These are phyloP conservation scores for Pichia gijzeniarum DNA, from an alignment of 805 yeast species.

Conservation along the genomic window DNA sequence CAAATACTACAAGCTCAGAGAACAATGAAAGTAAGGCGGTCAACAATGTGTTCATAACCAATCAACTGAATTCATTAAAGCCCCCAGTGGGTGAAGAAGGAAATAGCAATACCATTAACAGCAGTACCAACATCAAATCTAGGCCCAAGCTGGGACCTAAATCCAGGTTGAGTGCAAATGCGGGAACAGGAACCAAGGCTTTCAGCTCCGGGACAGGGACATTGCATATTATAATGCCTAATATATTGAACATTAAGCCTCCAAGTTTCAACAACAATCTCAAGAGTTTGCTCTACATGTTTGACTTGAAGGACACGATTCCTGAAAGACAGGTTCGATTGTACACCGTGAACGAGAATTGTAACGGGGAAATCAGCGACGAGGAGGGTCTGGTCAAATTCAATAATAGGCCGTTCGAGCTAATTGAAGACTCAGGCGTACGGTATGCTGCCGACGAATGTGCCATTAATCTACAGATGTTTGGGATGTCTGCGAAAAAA, in stretches of 20 bases:
- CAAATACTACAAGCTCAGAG: too few relatives aligned
- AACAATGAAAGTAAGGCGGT: too few relatives aligned
- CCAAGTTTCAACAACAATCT: conserved; percentile 30
- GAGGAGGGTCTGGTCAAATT: conserved; percentile 30
- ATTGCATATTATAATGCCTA: conserved; percentile 10
- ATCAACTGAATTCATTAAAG: too few relatives aligned
- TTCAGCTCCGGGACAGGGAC: background rate
- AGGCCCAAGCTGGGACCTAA: background rate
- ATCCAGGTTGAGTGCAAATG: too few relatives aligned
- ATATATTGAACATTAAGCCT: conserved; percentile 27
- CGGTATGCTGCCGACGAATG: conserved; percentile 43
- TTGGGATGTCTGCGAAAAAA: conserved; percentile 45
- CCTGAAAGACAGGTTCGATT: conserved; percentile 17
- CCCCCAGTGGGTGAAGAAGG: background rate
- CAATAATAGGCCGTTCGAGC: conserved; percentile 44
- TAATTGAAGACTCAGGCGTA: conserved; percentile 52
- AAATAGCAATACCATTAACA: background rate
- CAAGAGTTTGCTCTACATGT: conserved; percentile 21
- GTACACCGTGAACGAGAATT: conserved; percentile 19
- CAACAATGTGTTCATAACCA: too few relatives aligned
- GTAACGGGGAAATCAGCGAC: conserved; percentile 14
- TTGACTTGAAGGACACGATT: conserved; percentile 21
- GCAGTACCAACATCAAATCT: background rate
- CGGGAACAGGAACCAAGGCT: too few relatives aligned
- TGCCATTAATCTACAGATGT: conserved; percentile 46